Base-by-base conservation (phyloP, 192 early-diverging fungal genomes). In the Kappamyces sp. region DNA sequence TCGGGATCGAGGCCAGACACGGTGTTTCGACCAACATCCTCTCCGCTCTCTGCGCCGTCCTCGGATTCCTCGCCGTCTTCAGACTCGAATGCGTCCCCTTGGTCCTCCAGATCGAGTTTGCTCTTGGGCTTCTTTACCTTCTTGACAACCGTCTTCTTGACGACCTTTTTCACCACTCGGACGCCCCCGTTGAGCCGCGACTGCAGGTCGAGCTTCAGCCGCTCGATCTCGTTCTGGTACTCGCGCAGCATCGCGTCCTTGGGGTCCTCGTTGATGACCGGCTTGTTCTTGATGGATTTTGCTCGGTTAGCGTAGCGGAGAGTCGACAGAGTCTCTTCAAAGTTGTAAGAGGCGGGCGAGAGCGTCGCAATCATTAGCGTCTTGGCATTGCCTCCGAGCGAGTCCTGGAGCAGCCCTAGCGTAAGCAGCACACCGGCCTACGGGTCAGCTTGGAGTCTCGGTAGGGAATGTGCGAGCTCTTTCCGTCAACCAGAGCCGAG, bases 201-300 rank as follows among this genome's bases (percentile, higher is more conserved):
- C 55, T 80, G 71, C 4, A 84, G 63, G 15, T 67, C 72, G 60
- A 66, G 54, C 38, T 72, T 67, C 15, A 84, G 64, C 58, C 72
- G 60, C 45, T 78, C 64, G 53, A 84, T 84, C 64, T 84, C 82
- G 42, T 79, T 73, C 52, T 80, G 80, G 58, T 78, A 83, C 65
- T 84, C 73, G n/a, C 78, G 68, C 22, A 84, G 75, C 76, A 84
- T 75, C 9, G 82, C 82, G 55, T 79, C 71, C 61, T 84, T 84
- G 7, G 83, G 83, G 57, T 84, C 80, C 57, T 84, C 83, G 59
- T 84, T 84, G 61, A 84, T 65, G 42, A 70, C 76, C 37, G 83
- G 80, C 59, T 80, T 78, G 54, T 83, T 84, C 63, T 84, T 84
- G 70, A 84, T 84, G 62, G 67, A 71, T 66, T 84, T 84, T 14